Base-by-base conservation (phyloP, 108 stramenopile species). In the Schizochytrium sp. region DNA sequence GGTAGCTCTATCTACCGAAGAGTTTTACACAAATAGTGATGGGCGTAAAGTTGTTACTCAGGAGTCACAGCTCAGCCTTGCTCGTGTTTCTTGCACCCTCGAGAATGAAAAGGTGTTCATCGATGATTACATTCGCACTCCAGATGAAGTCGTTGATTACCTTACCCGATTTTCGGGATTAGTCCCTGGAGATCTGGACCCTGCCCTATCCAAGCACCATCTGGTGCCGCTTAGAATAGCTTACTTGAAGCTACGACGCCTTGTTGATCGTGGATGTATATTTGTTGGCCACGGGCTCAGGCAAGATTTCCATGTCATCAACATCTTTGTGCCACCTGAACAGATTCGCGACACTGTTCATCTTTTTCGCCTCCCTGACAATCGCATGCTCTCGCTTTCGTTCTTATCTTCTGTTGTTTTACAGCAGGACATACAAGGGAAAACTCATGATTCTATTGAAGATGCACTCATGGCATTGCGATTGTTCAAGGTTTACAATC, bases 321-420 rank as follows among this genome's bases (percentile, higher is more conserved):
- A 97, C 92, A 91, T 99, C 56, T 93, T 90, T 38, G 93, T 98
- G 41, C 98, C 97, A 2, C 95, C 96, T 5, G 88, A 92, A 61
- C 97, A 98, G 91, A 95, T 99, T 73, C 93, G 97, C 87, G 98
- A 99, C 92, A 98, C 98, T 41, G 96, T 96, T 13, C 94, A 96
- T 60, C 95, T 98, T 53, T 99, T 93, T 91, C 94, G 95, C 64
- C 94, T 95, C 56, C 92, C 94, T 13, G 94, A 94, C 57, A 94
- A 93, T 90, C 94, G 98, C 44, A 97, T 96, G 91, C 94, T 98
- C 46, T 96, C 96, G 0, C 92, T 99, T 50, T 94, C 97, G 40
- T 98, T 97, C 90, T 93, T 98, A 50, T 93, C 96, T 10, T 96
- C 97, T 88, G 96, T 93, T 87, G 92, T 98, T 40, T 91, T 98